Conservation (phyloP, 345 rosid species). For the Moringa oleifera region DNA sequence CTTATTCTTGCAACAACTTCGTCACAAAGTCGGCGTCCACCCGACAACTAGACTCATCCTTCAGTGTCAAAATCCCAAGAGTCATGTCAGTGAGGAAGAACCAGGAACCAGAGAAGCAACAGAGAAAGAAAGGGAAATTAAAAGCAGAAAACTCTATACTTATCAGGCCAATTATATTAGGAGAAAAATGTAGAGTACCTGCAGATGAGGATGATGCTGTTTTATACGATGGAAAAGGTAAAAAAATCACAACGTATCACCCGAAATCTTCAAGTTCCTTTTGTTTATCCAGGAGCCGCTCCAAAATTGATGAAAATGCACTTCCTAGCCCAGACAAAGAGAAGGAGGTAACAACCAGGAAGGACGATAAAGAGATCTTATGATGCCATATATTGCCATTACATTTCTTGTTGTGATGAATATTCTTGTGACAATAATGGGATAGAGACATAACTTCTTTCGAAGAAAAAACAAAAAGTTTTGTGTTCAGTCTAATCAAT, state of each 20-base stretch:
- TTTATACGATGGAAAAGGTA: slow-evolving; percentile 35
- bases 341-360: no score
- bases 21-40: slow-evolving; percentile 18
- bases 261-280: slow-evolving; percentile 30
- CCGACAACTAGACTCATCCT: slow-evolving; percentile 9
- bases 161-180: slow-evolving; percentile 61
- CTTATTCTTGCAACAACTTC: slow-evolving; percentile 25
- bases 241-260: slow-evolving; percentile 36
- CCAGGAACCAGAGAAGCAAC: slow-evolving; percentile 2
- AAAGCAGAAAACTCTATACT: slow-evolving; percentile 52
- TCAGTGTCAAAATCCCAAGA: slow-evolving; percentile 33
- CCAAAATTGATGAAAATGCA: slow-evolving; percentile 24
- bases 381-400: no score
- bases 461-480: no score
- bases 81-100: slow-evolving; percentile 26
- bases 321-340: slow-evolving; percentile 12
- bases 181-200: slow-evolving; percentile 56
- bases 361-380: no score
- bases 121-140: slow-evolving; percentile 24
- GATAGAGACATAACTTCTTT: no score
- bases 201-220: slow-evolving; percentile 29
- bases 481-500: no score
- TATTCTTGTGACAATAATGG: no score
- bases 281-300: slow-evolving; percentile 33
- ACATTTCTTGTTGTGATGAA: no score